These are phyloP conservation scores for Mycena epipterygia DNA, from an alignment of 768 basidiomycete species.

Conservation along the genomic window DNA sequence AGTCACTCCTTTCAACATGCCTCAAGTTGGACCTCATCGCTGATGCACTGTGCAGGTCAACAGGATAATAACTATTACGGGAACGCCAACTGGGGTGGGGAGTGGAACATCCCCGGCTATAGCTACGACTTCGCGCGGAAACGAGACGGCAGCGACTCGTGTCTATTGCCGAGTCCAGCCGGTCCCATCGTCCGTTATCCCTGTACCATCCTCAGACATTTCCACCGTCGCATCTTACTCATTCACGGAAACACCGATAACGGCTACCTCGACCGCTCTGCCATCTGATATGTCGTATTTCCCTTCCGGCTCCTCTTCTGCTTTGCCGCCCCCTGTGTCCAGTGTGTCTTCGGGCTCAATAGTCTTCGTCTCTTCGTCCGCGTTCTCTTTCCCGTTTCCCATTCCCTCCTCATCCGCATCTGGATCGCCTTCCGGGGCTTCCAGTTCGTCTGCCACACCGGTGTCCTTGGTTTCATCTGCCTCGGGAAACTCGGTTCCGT, in stretches of 20 bases:
- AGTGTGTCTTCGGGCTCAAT: background rate
- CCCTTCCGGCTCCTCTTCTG: background rate
- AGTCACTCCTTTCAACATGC: background rate
- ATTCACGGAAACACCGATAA: background rate
- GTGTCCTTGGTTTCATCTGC: background rate
- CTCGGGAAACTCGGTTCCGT: background rate
- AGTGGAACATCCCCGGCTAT: background rate
- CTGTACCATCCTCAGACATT: background rate
- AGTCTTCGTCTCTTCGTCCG: background rate
- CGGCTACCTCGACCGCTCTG: background rate
- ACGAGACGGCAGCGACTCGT: background rate
- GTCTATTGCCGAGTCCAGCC: background rate
- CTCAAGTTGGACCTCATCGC: background rate
- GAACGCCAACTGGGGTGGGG: background rate
- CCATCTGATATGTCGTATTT: background rate
- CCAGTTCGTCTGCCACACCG: background rate
- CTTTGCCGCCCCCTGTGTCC: background rate
- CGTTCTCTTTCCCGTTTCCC: background rate
- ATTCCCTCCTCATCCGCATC: background rate
- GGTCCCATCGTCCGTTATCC: background rate
- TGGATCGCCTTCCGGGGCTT: background rate
- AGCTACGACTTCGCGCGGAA: no score
- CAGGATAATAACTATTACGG: background rate
- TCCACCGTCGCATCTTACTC: background rate
- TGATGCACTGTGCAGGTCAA: background rate